phyloP scores from a whole-genome alignment of 2,329 filamentous ascomycete species.

The Claviceps monticola region DNA sequence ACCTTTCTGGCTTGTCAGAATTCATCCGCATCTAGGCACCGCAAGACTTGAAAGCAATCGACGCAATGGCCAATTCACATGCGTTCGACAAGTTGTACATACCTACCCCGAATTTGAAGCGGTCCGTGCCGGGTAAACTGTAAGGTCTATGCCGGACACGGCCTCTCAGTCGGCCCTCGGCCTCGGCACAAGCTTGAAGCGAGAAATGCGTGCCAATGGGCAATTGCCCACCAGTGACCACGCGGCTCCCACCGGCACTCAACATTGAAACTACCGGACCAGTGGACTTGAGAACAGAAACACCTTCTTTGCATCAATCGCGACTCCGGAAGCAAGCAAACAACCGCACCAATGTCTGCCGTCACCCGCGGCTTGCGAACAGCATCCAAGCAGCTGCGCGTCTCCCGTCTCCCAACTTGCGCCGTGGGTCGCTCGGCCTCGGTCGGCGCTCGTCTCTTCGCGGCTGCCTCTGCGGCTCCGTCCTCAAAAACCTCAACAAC shows the following conservation, averaged over 20 bases:
- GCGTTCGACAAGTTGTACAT: too few species aligned
- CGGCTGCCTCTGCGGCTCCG: conserved; percentile 13
- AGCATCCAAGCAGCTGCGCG: conserved; percentile 39
- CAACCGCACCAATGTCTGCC: conserved; percentile 29
- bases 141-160: too few species aligned
- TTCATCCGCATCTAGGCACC: too few species aligned
- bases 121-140: too few species aligned
- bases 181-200: too few species aligned
- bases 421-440: conserved; percentile 11
- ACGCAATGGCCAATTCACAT: too few species aligned
- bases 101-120: too few species aligned
- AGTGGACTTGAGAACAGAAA: not conserved
- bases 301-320: conserved; percentile 1
- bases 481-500: not conserved
- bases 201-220: too few species aligned
- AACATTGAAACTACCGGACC: not conserved
- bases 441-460: conserved; percentile 16
- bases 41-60: too few species aligned
- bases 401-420: conserved; percentile 18
- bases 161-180: too few species aligned
- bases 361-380: conserved; percentile 40
- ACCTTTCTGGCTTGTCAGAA: too few species aligned
- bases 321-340: not conserved
- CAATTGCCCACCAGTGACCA: not conserved
- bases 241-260: conserved; percentile 8